These are phyloP conservation scores for Hyaloscypha bicolor DNA, from an alignment of 495 filamentous ascomycete genomes.

Conservation along the genomic window DNA sequence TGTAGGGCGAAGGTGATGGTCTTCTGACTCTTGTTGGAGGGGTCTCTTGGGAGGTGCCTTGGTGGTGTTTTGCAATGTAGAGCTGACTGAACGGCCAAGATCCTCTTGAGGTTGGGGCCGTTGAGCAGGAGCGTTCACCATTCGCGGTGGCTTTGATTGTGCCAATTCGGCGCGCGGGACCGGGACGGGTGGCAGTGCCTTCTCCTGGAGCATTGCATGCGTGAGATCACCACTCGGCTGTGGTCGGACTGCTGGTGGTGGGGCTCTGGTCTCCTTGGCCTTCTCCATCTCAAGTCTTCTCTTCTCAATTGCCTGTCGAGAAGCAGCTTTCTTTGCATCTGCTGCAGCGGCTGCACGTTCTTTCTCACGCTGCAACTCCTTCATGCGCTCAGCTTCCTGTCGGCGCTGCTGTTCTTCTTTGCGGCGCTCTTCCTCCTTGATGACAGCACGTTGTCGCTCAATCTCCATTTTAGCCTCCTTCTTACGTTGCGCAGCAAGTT, in stretches of 20 bases:
- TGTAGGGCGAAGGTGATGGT: constrained; percentile 36
- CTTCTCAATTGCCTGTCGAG: constrained; percentile 69
- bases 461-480: constrained; percentile 76
- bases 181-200: constrained; percentile 30
- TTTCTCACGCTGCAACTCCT: constrained; percentile 47
- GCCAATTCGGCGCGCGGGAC: constrained; percentile 16
- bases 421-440: constrained; percentile 57
- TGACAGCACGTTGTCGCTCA: constrained; percentile 71
- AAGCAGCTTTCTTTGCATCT: constrained; percentile 66
- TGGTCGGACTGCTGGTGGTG: constrained; percentile 51
- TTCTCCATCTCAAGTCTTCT: constrained; percentile 67
- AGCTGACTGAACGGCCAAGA: constrained; percentile 44
- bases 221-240: constrained; percentile 45
- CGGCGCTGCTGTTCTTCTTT: constrained; percentile 51
- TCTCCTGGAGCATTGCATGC: constrained; percentile 25
- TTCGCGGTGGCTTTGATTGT: constrained; percentile 36
- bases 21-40: constrained; percentile 53
- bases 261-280: constrained; percentile 56
- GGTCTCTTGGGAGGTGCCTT: constrained; percentile 52
- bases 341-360: constrained; percentile 35
- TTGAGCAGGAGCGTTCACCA: constrained; percentile 40
- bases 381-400: constrained; percentile 52
- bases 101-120: constrained; percentile 43
- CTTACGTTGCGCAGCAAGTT: constrained; percentile 75
- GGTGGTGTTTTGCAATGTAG: constrained; percentile 41